Percentiles rank a stretch among this genome's conserved stretches.
Evolutionary conservation across 148 eudicot genomes (phyloP).

Genomic region (Rheum nobile): DNA sequence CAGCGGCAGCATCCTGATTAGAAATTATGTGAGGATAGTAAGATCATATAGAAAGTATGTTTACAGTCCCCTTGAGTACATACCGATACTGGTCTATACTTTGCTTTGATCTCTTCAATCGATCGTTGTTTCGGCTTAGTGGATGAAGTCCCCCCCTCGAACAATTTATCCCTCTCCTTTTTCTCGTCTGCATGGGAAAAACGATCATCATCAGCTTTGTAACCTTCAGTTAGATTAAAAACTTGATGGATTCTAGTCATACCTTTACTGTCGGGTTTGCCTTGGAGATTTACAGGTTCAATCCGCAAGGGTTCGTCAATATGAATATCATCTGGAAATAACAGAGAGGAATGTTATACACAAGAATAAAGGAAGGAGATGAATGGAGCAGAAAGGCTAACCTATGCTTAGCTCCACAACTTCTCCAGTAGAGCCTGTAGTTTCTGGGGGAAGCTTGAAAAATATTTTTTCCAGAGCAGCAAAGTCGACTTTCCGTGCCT

Average conservation of each 20-base stretch:
- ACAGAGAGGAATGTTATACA: conserved; percentile 8
- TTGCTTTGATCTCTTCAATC: conserved; percentile 82
- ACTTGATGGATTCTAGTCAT: not conserved
- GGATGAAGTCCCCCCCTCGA: conserved; percentile 62
- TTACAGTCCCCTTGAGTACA: not conserved
- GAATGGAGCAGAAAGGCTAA: conserved; percentile 14
- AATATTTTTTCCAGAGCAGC: conserved; percentile 48
- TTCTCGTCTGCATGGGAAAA: conserved; percentile 37
- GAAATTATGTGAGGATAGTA: conserved; percentile 15
- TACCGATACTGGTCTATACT: conserved; percentile 36
- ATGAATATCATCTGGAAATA: conserved; percentile 63
- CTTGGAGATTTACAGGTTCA: conserved; percentile 28
- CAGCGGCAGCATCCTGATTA: conserved; percentile 64
- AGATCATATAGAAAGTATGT: not conserved
- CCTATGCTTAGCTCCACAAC: conserved; percentile 59
- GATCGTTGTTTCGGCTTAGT: conserved; percentile 63
- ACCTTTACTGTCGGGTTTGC: conserved; percentile 41
- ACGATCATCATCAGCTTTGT: not conserved
- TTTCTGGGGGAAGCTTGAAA: conserved; percentile 17
- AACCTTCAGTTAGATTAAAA: not conserved
- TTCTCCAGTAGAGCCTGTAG: conserved; percentile 20
- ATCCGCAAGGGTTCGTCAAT: conserved; percentile 56
- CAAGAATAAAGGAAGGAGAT: not conserved
- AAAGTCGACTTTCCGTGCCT: conserved; percentile 21
- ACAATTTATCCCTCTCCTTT: conserved; percentile 54